phyloP scores from a whole-genome alignment of 352 stramenopile genomes.

The Achlya hypogyna region DNA sequence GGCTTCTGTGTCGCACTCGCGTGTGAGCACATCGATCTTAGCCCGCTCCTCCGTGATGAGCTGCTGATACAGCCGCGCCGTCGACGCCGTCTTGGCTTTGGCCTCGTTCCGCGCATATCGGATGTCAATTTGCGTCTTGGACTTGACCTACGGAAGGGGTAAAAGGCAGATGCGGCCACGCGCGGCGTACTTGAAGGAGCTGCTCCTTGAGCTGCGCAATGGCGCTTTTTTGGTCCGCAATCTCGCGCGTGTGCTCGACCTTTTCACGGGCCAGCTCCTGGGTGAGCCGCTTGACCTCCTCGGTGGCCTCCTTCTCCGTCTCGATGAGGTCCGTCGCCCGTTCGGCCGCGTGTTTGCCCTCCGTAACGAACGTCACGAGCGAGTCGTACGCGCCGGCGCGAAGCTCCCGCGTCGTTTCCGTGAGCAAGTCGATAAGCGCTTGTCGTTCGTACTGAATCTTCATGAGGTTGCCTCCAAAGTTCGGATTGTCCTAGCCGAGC shows the following conservation, averaged over 20 bases:
- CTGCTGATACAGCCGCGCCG: constrained; percentile 64
- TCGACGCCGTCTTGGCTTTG: constrained; percentile 78
- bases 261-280: constrained; percentile 70
- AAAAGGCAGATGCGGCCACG: background rate
- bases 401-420: constrained; percentile 51
- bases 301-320: constrained; percentile 76
- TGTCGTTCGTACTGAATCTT: constrained; percentile 90
- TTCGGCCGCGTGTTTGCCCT: constrained; percentile 65
- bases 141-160: constrained; percentile 44
- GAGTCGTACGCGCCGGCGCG: constrained; percentile 68
- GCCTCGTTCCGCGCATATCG: constrained; percentile 71
- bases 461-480: constrained; percentile 86
- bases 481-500: constrained; percentile 66
- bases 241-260: constrained; percentile 65
- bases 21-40: constrained; percentile 55
- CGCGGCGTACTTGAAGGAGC: constrained; percentile 31
- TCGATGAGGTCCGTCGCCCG: constrained; percentile 75
- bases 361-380: constrained; percentile 61
- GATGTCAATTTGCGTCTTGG: constrained; percentile 76
- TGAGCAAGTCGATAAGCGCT: constrained; percentile 64
- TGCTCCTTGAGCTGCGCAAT: constrained; percentile 80
- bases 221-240: constrained; percentile 50
- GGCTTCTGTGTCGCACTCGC: constrained; percentile 48
- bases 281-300: constrained; percentile 80
- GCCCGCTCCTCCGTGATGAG: constrained; percentile 67